Conservation (phyloP, 257 asterid species). For the Eucommia ulmoides region DNA sequence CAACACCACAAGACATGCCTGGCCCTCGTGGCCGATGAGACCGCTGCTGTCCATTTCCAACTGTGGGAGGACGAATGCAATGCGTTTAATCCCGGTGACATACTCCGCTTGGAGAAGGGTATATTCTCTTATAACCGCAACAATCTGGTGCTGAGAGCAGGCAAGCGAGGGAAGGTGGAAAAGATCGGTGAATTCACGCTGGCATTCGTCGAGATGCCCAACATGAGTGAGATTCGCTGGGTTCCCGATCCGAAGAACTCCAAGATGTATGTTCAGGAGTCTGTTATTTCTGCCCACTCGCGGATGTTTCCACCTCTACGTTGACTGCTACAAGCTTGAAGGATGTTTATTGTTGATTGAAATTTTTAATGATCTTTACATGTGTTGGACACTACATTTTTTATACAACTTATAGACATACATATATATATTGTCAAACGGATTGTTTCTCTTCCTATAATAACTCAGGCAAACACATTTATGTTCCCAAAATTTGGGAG, state of each 20-base stretch:
- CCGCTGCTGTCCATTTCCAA: slow-evolving; percentile 80
- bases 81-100: slow-evolving; percentile 48
- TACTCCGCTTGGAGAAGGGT: slow-evolving; percentile 36
- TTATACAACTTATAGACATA: too few species aligned
- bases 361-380: too few species aligned
- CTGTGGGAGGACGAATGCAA: slow-evolving; percentile 72
- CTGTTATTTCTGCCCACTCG: slow-evolving; percentile 34
- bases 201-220: slow-evolving; percentile 64
- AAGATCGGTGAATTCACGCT: slow-evolving; percentile 58
- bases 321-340: slow-evolving; percentile 23
- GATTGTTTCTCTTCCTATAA: too few species aligned
- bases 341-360: too few species aligned
- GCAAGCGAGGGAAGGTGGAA: slow-evolving; percentile 48
- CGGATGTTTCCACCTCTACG: slow-evolving; percentile 26
- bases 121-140: slow-evolving; percentile 52
- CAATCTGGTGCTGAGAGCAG: slow-evolving; percentile 48
- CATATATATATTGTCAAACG: too few species aligned
- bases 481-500: too few species aligned
- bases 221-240: slow-evolving; percentile 59
- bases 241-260: slow-evolving; percentile 25
- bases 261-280: slow-evolving; percentile 29
- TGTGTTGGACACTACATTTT: too few species aligned
- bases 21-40: slow-evolving; percentile 70
- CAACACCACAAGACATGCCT: slow-evolving; percentile 30
- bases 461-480: too few species aligned